A percentile compares a stretch with the other conserved stretches of the same genome.
phyloP scores from a whole-genome alignment of 495 filamentous ascomycete genomes.

The Pseudomonodictys pantanalensis region DNA sequence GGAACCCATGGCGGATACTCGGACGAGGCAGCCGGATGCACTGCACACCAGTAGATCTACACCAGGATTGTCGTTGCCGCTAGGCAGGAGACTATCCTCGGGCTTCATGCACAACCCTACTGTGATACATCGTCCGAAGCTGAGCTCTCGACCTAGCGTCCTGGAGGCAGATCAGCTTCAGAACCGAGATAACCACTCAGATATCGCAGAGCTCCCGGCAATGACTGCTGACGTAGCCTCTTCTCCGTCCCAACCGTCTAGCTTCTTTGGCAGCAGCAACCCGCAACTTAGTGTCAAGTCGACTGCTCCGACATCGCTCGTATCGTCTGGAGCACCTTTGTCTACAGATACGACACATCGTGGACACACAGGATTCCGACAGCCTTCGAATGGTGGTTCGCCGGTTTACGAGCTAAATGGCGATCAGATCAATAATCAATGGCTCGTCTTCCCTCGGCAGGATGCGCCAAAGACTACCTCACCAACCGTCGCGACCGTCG shows the following conservation, averaged over 20 bases:
- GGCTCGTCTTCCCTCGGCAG: conserved; percentile 43
- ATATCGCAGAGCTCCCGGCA: not conserved
- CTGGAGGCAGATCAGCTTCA: not conserved
- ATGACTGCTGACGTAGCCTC: conserved; percentile 24
- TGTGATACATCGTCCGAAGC: conserved; percentile 52
- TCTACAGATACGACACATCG: conserved; percentile 24
- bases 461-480: conserved; percentile 36
- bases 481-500: conserved; percentile 72
- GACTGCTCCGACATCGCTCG: conserved; percentile 33
- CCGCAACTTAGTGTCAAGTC: conserved; percentile 20
- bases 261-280: conserved; percentile 19
- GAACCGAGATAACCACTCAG: not conserved
- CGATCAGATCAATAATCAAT: conserved; percentile 44
- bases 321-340: conserved; percentile 24
- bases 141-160: conserved; percentile 46
- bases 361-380: conserved; percentile 3
- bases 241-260: conserved; percentile 14
- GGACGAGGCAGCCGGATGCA: not conserved
- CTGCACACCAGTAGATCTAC: conserved; percentile 25
- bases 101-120: conserved; percentile 53
- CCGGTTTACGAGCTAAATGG: conserved; percentile 27
- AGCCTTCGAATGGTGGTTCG: conserved; percentile 12
- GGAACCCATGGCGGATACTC: conserved; percentile 3
- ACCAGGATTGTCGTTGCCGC: conserved; percentile 35
- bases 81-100: conserved; percentile 52